These are phyloP conservation scores for Gelatoporia subvermispora DNA, from an alignment of 768 basidiomycete species.

Conservation along the genomic window DNA sequence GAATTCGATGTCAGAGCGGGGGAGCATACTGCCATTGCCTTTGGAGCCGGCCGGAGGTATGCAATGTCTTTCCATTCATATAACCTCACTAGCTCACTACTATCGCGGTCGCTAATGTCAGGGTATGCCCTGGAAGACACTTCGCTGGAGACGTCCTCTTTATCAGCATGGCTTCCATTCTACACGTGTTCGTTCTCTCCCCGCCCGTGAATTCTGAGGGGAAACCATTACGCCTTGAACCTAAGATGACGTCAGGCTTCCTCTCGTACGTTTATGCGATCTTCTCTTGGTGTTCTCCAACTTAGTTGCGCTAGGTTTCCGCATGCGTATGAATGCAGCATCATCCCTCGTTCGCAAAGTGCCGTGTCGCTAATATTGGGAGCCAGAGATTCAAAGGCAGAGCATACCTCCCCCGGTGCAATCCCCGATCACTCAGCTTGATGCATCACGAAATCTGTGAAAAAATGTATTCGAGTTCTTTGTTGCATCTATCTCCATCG, in stretches of 20 bases:
- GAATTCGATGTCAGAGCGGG: not conserved
- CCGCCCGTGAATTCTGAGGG: not conserved
- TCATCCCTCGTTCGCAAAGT: slow-evolving; percentile 16
- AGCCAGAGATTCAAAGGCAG: no score
- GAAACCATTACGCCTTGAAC: no score
- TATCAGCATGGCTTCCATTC: slow-evolving; percentile 13
- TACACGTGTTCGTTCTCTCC: slow-evolving; percentile 15
- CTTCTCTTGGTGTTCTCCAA: not conserved
- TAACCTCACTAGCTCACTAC: no score
- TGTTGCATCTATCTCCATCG: no score
- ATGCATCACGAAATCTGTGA: no score
- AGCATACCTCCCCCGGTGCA: no score
- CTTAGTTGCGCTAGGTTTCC: no score
- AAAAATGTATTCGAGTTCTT: no score
- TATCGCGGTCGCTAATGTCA: no score
- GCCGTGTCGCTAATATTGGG: slow-evolving; percentile 6
- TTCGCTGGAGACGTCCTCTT: slow-evolving; percentile 16
- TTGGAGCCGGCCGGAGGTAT: slow-evolving; percentile 28
- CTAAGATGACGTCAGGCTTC: no score
- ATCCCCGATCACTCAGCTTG: no score
- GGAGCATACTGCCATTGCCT: slow-evolving; percentile 23
- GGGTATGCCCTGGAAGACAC: slow-evolving; percentile 18
- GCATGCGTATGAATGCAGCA: slow-evolving; percentile 17
- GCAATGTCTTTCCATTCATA: not conserved
- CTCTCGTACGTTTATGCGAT: not conserved